These are phyloP conservation scores for Uncinocarpus reesii DNA, from an alignment of 2,329 filamentous ascomycete species.

Conservation along the genomic window DNA sequence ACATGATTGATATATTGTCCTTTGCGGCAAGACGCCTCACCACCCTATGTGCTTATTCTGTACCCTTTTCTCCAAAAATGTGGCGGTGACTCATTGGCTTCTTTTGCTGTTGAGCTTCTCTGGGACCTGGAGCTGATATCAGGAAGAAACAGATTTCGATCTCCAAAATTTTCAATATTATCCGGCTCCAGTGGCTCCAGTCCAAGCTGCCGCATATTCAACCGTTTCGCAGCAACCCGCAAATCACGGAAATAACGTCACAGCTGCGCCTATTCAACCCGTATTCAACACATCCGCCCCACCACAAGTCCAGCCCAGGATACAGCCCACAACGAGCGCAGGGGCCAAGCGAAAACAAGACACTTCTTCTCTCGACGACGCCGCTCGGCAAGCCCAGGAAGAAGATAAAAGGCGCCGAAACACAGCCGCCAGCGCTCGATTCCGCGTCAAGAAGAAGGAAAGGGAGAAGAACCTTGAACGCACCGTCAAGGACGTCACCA, in stretches of 20 bases:
- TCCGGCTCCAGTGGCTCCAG: slow-evolving; percentile 12
- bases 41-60: background rate
- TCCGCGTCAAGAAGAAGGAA: slow-evolving; percentile 94
- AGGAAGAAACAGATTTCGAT: slow-evolving; percentile 15
- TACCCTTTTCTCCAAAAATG: background rate
- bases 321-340: background rate
- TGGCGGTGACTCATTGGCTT: background rate
- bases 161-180: slow-evolving; percentile 16
- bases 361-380: slow-evolving; percentile 54
- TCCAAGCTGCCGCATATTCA: slow-evolving; percentile 10
- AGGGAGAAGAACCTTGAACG: slow-evolving; percentile 76
- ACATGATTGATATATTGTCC: background rate
- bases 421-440: slow-evolving; percentile 77
- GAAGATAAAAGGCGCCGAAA: slow-evolving; percentile 85
- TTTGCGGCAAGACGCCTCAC: no score
- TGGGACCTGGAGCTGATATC: background rate
- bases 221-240: slow-evolving; percentile 1
- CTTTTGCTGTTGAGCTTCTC: background rate
- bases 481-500: slow-evolving; percentile 70
- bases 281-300: background rate
- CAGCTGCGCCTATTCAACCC: background rate
- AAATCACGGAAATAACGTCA: background rate
- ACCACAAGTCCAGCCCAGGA: slow-evolving; percentile 3
- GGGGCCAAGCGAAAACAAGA: slow-evolving; percentile 15
- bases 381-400: slow-evolving; percentile 63